A percentile compares a stretch with the other conserved stretches of the same genome.
These are phyloP conservation scores for Mimosa bimucronata DNA, from an alignment of 306 rosid species.

Conservation along the genomic window DNA sequence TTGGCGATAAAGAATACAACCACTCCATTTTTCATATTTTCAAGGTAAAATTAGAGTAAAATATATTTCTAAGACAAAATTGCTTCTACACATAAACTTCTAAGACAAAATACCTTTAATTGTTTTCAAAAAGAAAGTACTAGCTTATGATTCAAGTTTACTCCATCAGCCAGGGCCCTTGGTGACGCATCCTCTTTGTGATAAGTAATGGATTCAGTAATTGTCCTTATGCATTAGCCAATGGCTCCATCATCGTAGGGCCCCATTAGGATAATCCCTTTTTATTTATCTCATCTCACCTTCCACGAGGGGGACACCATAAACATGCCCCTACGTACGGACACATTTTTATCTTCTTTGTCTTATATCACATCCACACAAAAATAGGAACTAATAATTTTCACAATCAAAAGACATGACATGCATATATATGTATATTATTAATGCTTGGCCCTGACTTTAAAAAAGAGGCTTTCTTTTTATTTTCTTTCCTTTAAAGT, in stretches of 20 bases:
- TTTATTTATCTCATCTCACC: conserved; percentile 15
- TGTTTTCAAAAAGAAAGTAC: no score
- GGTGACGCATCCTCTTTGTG: conserved; percentile 43
- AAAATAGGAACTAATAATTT: neutral
- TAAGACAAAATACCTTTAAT: no score
- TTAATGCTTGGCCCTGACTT: conserved; percentile 6
- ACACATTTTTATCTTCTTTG: conserved; percentile 18
- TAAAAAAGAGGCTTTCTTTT: neutral
- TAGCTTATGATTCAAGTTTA: conserved; percentile 50
- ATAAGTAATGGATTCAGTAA: conserved; percentile 11
- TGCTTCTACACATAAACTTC: no score
- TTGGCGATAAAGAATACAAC: no score
- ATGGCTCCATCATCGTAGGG: conserved; percentile 39
- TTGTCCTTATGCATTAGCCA: conserved; percentile 35
- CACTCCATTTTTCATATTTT: no score
- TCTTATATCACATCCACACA: conserved; percentile 13
- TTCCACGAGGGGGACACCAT: conserved; percentile 23
- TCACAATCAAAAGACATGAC: neutral
- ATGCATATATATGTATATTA: neutral
- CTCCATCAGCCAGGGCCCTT: conserved; percentile 42
- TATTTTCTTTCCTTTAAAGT: neutral
- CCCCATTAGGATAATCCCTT: conserved; percentile 29
- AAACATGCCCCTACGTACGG: neutral
- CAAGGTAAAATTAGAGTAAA: no score
- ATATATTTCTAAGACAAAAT: no score